Conservation (phyloP, 2,329 filamentous ascomycete species). For the Chaetomiaceae sp. region DNA sequence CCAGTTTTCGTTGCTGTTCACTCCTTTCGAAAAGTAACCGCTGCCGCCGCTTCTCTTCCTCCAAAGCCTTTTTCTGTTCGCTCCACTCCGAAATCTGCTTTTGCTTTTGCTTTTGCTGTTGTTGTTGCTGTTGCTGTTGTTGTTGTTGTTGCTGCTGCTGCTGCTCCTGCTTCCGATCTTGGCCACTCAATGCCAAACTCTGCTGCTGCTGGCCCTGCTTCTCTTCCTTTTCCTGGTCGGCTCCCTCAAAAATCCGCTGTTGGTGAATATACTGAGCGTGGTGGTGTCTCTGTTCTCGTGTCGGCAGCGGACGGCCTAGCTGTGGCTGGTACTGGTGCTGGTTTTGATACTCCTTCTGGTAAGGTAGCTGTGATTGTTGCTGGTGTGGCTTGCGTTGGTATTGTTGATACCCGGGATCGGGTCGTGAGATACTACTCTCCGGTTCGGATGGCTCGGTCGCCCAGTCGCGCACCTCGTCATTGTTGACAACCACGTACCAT, state of each 20-base stretch:
- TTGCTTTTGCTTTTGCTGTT: too few species aligned
- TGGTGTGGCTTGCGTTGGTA: neutral
- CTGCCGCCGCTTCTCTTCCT: neutral
- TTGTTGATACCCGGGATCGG: neutral
- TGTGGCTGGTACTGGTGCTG: neutral
- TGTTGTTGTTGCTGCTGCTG: neutral
- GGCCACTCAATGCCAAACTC: slow-evolving; percentile 1
- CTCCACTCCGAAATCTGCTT: too few species aligned
- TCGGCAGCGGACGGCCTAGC: slow-evolving; percentile 15
- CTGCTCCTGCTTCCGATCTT: neutral
- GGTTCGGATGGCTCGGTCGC: neutral
- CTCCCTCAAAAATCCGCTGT: slow-evolving; percentile 24
- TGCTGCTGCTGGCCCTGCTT: slow-evolving; percentile 7
- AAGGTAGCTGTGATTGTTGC: slow-evolving; percentile 10
- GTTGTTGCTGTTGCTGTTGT: neutral
- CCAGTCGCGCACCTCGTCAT: slow-evolving; percentile 53
- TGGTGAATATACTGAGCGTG: slow-evolving; percentile 29
- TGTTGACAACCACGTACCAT: slow-evolving; percentile 62
- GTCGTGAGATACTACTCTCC: neutral
- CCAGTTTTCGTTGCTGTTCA: neutral
- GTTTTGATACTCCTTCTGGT: neutral
- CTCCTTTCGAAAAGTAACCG: neutral
- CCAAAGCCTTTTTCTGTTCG: too few species aligned
- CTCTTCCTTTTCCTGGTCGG: neutral
- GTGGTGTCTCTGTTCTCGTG: slow-evolving; percentile 19